A percentile compares a stretch with the other conserved stretches of the same genome.
Conservation (phyloP, 768 basidiomycete genomes). For the Lactarius pseudohatsudake region DNA sequence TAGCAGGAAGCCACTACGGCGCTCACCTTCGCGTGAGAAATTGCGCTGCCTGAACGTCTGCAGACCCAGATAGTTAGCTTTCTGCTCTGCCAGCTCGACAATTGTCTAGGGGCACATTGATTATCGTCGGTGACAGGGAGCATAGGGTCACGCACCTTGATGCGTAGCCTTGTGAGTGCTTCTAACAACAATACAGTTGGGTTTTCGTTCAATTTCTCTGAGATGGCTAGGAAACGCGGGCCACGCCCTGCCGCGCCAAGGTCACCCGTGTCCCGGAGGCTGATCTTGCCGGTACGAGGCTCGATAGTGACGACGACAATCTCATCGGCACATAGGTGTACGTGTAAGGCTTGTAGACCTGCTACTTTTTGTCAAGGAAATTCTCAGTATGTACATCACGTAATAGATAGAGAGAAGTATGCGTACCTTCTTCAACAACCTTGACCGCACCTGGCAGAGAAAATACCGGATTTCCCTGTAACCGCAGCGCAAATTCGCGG, state of each 20-base stretch:
- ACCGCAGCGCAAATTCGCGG: slow-evolving; percentile 51
- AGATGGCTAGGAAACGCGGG: slow-evolving; percentile 57
- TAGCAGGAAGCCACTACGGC: neutral
- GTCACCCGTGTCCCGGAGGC: slow-evolving; percentile 78
- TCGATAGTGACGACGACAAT: slow-evolving; percentile 77
- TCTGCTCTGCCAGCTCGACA: slow-evolving; percentile 77
- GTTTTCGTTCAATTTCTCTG: slow-evolving; percentile 67
- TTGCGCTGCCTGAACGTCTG: slow-evolving; percentile 69
- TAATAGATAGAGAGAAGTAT: slow-evolving; percentile 37
- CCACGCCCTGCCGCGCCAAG: slow-evolving; percentile 72
- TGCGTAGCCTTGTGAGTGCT: slow-evolving; percentile 57
- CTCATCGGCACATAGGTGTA: slow-evolving; percentile 75
- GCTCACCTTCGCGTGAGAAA: slow-evolving; percentile 61
- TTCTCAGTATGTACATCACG: neutral
- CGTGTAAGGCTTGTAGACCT: slow-evolving; percentile 56
- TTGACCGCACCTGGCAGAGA: slow-evolving; percentile 58
- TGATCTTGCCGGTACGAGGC: slow-evolving; percentile 73
- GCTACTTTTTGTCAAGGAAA: slow-evolving; percentile 38
- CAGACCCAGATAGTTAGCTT: slow-evolving; percentile 82
- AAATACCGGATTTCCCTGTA: slow-evolving; percentile 61
- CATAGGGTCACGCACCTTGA: slow-evolving; percentile 49
- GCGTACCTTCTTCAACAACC: slow-evolving; percentile 54
- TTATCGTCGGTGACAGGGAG: neutral
- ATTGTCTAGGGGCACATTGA: slow-evolving; percentile 59
- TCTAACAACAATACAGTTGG: slow-evolving; percentile 58